Conservation (phyloP, 768 basidiomycete genomes). For the Boletus rex-veris region DNA sequence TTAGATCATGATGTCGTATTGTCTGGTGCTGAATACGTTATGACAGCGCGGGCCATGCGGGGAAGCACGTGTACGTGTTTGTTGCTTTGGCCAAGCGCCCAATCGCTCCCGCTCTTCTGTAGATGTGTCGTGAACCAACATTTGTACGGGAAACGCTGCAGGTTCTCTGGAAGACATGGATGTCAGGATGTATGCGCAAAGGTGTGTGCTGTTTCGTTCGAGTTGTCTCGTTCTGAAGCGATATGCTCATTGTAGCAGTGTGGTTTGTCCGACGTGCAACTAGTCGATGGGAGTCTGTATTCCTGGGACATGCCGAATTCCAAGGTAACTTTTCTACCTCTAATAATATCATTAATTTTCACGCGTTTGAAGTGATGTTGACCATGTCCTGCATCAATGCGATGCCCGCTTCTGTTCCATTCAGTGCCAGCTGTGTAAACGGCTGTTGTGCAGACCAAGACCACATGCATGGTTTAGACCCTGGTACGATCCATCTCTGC, state of each 20-base stretch:
- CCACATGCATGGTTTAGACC: constrained; percentile 52
- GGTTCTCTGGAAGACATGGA: constrained; percentile 43
- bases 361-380: constrained; percentile 35
- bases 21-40: not conserved
- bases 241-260: constrained; percentile 37
- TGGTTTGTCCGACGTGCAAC: constrained; percentile 31
- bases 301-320: constrained; percentile 37
- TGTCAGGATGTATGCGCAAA: constrained; percentile 52
- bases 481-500: constrained; percentile 48
- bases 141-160: constrained; percentile 53
- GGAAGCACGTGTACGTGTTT: constrained; percentile 47
- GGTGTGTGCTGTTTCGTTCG: constrained; percentile 25
- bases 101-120: not conserved
- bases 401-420: constrained; percentile 52
- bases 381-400: constrained; percentile 48
- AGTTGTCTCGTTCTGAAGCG: not conserved
- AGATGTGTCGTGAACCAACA: constrained; percentile 54
- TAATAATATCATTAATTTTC: not conserved
- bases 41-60: constrained; percentile 55
- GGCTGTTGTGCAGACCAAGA: constrained; percentile 45
- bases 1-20: not conserved
- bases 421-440: constrained; percentile 51
- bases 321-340: constrained; percentile 32
- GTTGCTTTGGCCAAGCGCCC: fast-evolving
- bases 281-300: constrained; percentile 31